Evolutionary conservation across 305 asterid species (phyloP).

Genomic region (Caryopteris hybrid): DNA sequence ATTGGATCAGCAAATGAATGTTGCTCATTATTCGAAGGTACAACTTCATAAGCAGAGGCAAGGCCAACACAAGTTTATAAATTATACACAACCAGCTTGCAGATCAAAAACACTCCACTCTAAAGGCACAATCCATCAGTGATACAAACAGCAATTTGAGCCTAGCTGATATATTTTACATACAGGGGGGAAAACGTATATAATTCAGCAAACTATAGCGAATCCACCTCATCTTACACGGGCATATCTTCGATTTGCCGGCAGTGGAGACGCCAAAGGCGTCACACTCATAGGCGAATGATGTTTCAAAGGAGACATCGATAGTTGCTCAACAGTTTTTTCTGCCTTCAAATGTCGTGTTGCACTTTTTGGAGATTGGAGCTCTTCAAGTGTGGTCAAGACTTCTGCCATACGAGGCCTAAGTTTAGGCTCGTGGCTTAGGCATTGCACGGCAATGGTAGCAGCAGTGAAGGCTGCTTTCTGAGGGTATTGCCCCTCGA

Average conservation of each 20-base stretch:
- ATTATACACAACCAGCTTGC: not conserved
- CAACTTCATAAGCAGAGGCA: not conserved
- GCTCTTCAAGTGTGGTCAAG: constrained; percentile 60
- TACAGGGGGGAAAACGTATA: constrained; percentile 19
- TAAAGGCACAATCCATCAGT: not conserved
- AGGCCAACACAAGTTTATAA: too few relatives aligned
- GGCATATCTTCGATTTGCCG: constrained; percentile 41
- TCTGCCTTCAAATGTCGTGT: constrained; percentile 27
- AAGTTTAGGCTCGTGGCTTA: constrained; percentile 61
- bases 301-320: constrained; percentile 45
- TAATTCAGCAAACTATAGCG: not conserved
- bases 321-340: constrained; percentile 24
- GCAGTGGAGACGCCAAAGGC: constrained; percentile 63
- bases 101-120: constrained; percentile 3
- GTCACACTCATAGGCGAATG: constrained; percentile 41
- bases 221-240: constrained; percentile 36
- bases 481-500: constrained; percentile 94
- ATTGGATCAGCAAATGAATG: not conserved
- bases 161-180: constrained; percentile 18
- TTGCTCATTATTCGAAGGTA: constrained; percentile 4
- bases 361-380: constrained; percentile 46
- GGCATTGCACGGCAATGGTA: constrained; percentile 64
- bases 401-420: constrained; percentile 88
- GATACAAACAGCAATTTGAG: constrained; percentile 13
- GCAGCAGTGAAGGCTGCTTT: constrained; percentile 82